These are phyloP conservation scores for Gossypium lobatum DNA, from an alignment of 441 rosid species.

Conservation along the genomic window DNA sequence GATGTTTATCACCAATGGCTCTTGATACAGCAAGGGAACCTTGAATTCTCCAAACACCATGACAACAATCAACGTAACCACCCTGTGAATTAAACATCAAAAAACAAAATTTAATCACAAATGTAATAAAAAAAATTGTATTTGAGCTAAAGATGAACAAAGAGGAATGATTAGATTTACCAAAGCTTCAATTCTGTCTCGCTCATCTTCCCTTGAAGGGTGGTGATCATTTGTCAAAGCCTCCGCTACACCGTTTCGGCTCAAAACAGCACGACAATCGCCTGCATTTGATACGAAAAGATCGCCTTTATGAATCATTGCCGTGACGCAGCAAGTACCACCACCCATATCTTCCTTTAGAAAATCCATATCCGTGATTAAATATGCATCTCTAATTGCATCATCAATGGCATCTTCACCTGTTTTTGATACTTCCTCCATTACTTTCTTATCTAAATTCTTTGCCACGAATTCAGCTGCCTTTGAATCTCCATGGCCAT, in stretches of 20 bases:
- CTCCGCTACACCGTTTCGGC: conserved; percentile 61
- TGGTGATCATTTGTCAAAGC: conserved; percentile 74
- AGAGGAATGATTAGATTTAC: conserved; percentile 28
- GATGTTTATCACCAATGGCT: conserved; percentile 69
- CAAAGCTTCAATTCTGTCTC: conserved; percentile 52
- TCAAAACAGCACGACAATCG: conserved; percentile 84
- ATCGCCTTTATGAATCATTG: conserved; percentile 54
- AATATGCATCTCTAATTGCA: conserved; percentile 58
- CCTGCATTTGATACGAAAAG: conserved; percentile 77
- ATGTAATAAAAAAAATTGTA: background rate
- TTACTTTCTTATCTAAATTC: conserved; percentile 48
- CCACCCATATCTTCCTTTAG: conserved; percentile 47
- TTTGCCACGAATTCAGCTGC: conserved; percentile 80
- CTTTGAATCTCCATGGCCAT: conserved; percentile 80
- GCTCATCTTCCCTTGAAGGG: conserved; percentile 66
- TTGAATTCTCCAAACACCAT: conserved; percentile 85
- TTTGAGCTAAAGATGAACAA: background rate
- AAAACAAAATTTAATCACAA: background rate
- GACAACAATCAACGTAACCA: conserved; percentile 70
- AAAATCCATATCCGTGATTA: conserved; percentile 63
- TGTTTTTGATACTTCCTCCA: conserved; percentile 28
- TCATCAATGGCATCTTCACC: conserved; percentile 29
- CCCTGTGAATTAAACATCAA: conserved; percentile 42
- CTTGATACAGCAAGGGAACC: conserved; percentile 81
- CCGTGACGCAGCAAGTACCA: conserved; percentile 86